Base-by-base conservation (phyloP, 2,329 filamentous ascomycete species). In the Penicillium sp. region DNA sequence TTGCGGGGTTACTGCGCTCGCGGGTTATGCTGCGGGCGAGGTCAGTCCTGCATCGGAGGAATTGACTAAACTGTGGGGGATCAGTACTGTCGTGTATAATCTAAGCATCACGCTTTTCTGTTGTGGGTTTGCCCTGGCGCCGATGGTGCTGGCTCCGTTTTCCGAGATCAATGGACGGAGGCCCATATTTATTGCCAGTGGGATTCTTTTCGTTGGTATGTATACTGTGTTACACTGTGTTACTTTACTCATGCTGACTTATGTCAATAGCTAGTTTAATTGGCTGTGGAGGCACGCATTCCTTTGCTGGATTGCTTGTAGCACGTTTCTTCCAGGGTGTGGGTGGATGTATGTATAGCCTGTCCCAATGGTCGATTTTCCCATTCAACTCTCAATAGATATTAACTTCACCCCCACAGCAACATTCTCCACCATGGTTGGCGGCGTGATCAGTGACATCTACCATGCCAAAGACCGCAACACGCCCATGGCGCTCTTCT, bases 361-460 rank as follows among this genome's bases (percentile, higher is more conserved):
- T 33, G 6, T 39, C 15, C 66, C 2, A 12, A 15, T 25, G 21
- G 1, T 27, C 27, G 13, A 27, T 15, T 33, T 33, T 6, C 31
- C 31, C 2, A 5, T 33, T 33, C 25, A 6, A 2, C 6, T 10
- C 17, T 6, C 17, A 6, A 23, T 3, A 21, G 7, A 17, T 27
- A 44, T 25, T 51, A 12, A 55, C 48, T 38, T 23, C 4, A 17
- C 6, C 10, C 19, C 25, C 21, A 29, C 25, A 78, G 75, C 71
- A 35, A 86, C 83, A 0, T 96, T 96, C 70, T 91, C 89, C 44
- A 94, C 91, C 23, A 93, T 96, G 82, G 89, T 96, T 0, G 93
- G 93, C n/a, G 93, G 93, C 4, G 89, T 97, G 4, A 88, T 97
- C 41, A 89, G 89, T 50, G 93, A 97, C 69, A 84, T 96, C 58